Evolutionary conservation across 1,284 basidiomycete species (phyloP).

Genomic region (Pseudozyma sp.): DNA sequence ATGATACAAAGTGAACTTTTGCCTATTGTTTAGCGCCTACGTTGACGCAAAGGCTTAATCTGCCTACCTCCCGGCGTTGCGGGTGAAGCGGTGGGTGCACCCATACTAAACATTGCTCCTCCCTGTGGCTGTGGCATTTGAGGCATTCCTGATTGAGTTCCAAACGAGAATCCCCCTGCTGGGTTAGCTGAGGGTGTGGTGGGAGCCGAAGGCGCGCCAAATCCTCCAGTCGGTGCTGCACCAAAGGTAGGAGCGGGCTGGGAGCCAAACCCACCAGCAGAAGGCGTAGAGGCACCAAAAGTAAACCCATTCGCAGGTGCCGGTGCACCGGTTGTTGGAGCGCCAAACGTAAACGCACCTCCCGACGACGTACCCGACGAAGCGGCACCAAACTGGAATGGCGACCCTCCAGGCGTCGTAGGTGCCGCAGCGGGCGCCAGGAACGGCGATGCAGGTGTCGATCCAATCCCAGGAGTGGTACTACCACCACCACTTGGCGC

Average conservation of each 20-base stretch:
- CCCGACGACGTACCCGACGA: not conserved
- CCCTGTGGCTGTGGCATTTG: constrained; percentile 16
- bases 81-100: constrained; percentile 18
- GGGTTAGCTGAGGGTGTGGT: not conserved
- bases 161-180: constrained; percentile 1
- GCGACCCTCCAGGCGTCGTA: constrained; percentile 23
- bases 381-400: constrained; percentile 35
- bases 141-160: not conserved
- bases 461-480: constrained; percentile 25
- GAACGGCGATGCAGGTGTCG: constrained; percentile 32
- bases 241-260: constrained; percentile 17
- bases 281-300: constrained; percentile 17
- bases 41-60: constrained; percentile 57
- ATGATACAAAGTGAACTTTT: no score
- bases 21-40: constrained; percentile 18
- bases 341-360: constrained; percentile 24
- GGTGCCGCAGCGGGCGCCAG: constrained; percentile 21
- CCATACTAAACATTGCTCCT: constrained; percentile 53
- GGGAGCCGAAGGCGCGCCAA: not conserved
- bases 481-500: constrained; percentile 1
- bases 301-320: constrained; percentile 20
- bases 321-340: not conserved
- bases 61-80: constrained; percentile 40
- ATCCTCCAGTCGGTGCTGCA: constrained; percentile 5
- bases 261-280: not conserved